phyloP scores from a whole-genome alignment of 2,329 filamentous ascomycete genomes.

The Ascochyta clinopodiicola region DNA sequence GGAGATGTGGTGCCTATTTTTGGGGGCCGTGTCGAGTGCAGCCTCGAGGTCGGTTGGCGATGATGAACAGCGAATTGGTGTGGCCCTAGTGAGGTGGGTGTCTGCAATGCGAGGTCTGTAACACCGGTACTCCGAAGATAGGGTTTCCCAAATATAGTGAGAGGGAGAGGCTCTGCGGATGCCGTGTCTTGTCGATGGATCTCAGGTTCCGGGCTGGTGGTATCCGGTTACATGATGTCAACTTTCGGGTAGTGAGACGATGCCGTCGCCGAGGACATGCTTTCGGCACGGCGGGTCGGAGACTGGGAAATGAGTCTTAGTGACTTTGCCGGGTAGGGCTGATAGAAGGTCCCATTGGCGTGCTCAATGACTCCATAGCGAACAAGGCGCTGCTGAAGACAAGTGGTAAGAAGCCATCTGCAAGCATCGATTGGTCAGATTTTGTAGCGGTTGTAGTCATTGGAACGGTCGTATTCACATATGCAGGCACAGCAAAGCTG shows the following conservation, averaged over 20 bases:
- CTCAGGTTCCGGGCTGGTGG: slow-evolving; percentile 5
- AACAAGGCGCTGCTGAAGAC: slow-evolving; percentile 6
- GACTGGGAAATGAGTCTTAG: not conserved
- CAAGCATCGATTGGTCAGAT: slow-evolving; percentile 1
- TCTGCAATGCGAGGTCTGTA: slow-evolving; percentile 2
- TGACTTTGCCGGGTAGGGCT: not conserved
- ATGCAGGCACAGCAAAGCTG: not conserved
- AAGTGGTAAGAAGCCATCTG: not conserved
- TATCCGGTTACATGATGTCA: not conserved
- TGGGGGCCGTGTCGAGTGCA: slow-evolving; percentile 21
- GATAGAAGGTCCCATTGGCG: slow-evolving; percentile 1
- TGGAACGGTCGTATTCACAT: slow-evolving; percentile 1
- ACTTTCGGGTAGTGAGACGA: not conserved
- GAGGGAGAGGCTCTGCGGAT: not conserved
- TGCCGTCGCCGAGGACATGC: not conserved
- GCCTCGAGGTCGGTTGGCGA: slow-evolving; percentile 1
- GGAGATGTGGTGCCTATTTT: slow-evolving; percentile 33
- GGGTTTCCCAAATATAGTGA: slow-evolving; percentile 9
- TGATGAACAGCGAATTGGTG: not conserved
- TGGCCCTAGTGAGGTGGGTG: slow-evolving; percentile 13
- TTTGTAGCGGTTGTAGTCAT: not conserved
- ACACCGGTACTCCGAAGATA: not conserved
- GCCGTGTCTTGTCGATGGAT: slow-evolving; percentile 1
- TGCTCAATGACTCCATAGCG: not conserved
- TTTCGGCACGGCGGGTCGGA: slow-evolving; percentile 4